Base-by-base conservation (phyloP, 352 stramenopile species). In the Pythium sukuiense region DNA sequence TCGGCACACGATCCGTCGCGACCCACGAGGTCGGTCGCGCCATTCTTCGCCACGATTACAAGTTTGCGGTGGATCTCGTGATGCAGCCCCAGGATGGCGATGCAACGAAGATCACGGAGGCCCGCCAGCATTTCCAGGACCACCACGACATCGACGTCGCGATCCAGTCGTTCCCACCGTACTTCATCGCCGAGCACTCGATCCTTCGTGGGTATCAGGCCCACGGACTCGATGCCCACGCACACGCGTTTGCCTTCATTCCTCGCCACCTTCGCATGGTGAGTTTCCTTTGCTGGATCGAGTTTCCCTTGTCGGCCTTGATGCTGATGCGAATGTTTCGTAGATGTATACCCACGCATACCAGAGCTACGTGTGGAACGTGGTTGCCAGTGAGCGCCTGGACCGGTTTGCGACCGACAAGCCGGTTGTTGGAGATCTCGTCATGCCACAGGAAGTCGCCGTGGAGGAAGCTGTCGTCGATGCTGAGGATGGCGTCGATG, bases 281-380 rank as follows among this genome's bases (percentile, higher is more conserved):
- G 66, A 12, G 48, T 55, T n/a, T 55, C 3, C 14, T 6, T 20
- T 48, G 3, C 45, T 30, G 20, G 7, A 30, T 30, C 37, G 1
- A 2, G 1, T 30, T 33, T 11, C 9, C 26, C 16, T 55, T 33
- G 20, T 20, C 16, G 32, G 32, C 12, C 37, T 39, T 64, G 20
- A 55, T 60, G 16, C 4, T 18, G 48, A 30, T 54, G 29, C 6
- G 49, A 1, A 32, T 59, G 29, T 33, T 6, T 55, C 33, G 24
- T 71, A 89, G 81, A 96, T 96, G 82, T 96, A 94, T 68, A 92
- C 85, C 33, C 87, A 96, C 69, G 73, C 88, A 63, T 97, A 98
- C 68, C 97, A 99, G 78, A 98, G 92, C 66, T 97, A 97, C 68
- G 76, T 99, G 30, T 99, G 95, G 95, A 99, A 99, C 76, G 76